These are phyloP conservation scores for Debaryomycetaceae sp. DNA, from an alignment of 1,139 yeast species.

Conservation along the genomic window DNA sequence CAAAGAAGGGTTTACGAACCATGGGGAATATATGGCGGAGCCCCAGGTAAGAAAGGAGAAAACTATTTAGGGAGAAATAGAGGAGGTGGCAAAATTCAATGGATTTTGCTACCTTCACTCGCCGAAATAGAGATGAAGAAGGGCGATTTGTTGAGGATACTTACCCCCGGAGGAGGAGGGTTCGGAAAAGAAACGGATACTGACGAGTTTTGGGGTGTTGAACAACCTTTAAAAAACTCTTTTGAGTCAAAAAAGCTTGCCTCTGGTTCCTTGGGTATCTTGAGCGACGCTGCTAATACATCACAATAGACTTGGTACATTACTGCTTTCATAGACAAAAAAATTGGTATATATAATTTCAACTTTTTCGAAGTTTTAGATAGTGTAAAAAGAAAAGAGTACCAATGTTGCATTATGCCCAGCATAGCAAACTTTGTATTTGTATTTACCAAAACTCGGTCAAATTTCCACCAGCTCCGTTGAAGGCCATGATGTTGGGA, in stretches of 20 bases:
- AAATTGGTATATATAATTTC: neutral
- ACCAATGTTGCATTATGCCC: neutral
- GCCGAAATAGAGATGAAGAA: conserved; percentile 18
- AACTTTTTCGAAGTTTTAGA: neutral
- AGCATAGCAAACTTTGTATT: neutral
- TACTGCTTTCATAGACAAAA: too few relatives aligned
- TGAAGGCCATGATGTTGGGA: conserved; percentile 84
- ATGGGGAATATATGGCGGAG: conserved; percentile 23
- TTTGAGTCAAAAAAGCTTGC: conserved; percentile 14
- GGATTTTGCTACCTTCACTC: conserved; percentile 20
- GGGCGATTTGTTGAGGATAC: conserved; percentile 43
- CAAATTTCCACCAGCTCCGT: conserved; percentile 87
- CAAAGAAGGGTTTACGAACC: conserved; percentile 20
- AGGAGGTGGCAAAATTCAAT: conserved; percentile 17
- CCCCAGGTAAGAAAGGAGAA: conserved; percentile 54
- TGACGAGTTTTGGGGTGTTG: conserved; percentile 14
- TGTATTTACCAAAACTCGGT: conserved; percentile 60
- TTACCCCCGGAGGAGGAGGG: conserved; percentile 58
- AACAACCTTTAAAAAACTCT: conserved; percentile 1
- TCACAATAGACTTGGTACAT: conserved; percentile 14
- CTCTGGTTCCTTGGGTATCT: conserved; percentile 22
- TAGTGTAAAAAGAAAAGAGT: neutral
- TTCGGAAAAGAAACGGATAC: conserved; percentile 30
- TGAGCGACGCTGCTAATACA: conserved; percentile 19
- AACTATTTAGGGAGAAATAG: conserved; percentile 49